Evolutionary conservation across 192 early-diverging fungal species (phyloP).

Genomic region (Backusella macrospora): DNA sequence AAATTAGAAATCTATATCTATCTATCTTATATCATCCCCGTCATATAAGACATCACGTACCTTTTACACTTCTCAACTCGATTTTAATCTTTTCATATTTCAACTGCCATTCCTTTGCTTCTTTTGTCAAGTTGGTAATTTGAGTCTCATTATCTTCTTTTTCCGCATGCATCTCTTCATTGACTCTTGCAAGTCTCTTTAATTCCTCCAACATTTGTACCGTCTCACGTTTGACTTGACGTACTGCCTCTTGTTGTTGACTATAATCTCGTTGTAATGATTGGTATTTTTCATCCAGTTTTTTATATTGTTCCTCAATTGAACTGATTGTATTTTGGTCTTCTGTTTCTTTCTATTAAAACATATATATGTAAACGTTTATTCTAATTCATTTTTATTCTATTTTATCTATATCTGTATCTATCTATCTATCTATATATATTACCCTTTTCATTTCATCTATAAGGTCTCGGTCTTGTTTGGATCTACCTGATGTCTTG

Average conservation of each 20-base stretch:
- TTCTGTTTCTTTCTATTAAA: constrained; percentile 6
- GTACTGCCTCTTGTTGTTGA: constrained; percentile 74
- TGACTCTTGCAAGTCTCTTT: constrained; percentile 59
- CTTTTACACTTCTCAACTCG: constrained; percentile 59
- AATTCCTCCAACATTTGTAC: constrained; percentile 73
- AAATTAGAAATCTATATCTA: background rate
- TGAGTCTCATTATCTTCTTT: constrained; percentile 48
- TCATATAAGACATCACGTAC: too few relatives aligned
- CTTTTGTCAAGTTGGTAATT: constrained; percentile 51
- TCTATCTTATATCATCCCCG: too few relatives aligned
- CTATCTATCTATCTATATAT: background rate
- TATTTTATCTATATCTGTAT: background rate
- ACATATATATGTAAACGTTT: background rate
- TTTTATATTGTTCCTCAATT: constrained; percentile 33
- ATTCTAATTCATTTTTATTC: background rate
- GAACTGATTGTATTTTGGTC: constrained; percentile 12
- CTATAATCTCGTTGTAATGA: constrained; percentile 68
- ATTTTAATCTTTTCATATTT: constrained; percentile 56
- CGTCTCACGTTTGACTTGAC: constrained; percentile 71
- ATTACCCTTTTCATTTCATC: background rate
- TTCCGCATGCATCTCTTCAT: constrained; percentile 60
- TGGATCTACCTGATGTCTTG: constrained; percentile 12
- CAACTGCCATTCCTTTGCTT: constrained; percentile 43
- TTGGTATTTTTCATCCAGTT: constrained; percentile 48
- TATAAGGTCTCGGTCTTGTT: background rate